phyloP scores from a whole-genome alignment of 2,329 filamentous ascomycete genomes.

The Aspergillus amoenus region DNA sequence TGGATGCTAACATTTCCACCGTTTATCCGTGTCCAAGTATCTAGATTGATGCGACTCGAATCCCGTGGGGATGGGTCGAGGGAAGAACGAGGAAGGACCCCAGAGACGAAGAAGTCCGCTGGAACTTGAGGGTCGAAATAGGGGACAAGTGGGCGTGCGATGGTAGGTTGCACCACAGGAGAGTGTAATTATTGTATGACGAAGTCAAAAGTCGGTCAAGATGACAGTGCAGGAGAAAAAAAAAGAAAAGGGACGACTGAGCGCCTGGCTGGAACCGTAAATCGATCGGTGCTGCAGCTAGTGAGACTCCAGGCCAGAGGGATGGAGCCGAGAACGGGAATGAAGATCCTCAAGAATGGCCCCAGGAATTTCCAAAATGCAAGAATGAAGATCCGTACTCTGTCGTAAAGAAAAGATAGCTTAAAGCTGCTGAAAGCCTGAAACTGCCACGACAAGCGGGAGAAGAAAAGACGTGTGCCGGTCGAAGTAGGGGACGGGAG shows the following conservation, averaged over 20 bases:
- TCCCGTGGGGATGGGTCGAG: conserved; percentile 5
- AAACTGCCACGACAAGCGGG: not conserved
- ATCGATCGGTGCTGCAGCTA: conserved; percentile 26
- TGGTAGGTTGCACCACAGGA: conserved; percentile 30
- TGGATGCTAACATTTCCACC: conserved; percentile 38
- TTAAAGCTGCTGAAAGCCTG: not conserved
- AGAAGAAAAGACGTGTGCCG: not conserved
- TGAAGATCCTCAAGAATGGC: conserved; percentile 16
- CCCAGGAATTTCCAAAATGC: not conserved
- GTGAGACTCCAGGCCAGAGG: conserved; percentile 20
- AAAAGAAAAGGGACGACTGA: conserved; percentile 20
- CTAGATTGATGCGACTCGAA: conserved; percentile 4
- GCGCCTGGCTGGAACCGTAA: conserved; percentile 19
- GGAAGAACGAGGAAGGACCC: conserved; percentile 10
- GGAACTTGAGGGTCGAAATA: conserved; percentile 18
- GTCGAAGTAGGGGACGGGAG: conserved; percentile 5
- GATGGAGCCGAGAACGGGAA: conserved; percentile 15
- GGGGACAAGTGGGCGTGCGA: conserved; percentile 17
- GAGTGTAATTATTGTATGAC: conserved; percentile 34
- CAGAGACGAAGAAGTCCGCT: conserved; percentile 15
- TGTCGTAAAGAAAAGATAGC: not conserved
- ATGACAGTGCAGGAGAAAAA: conserved; percentile 23
- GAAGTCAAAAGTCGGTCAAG: conserved; percentile 39
- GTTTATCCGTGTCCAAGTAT: not conserved
- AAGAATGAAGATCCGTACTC: not conserved